Base-by-base conservation (phyloP, 257 asterid species). In the Solanum peruvianum region DNA sequence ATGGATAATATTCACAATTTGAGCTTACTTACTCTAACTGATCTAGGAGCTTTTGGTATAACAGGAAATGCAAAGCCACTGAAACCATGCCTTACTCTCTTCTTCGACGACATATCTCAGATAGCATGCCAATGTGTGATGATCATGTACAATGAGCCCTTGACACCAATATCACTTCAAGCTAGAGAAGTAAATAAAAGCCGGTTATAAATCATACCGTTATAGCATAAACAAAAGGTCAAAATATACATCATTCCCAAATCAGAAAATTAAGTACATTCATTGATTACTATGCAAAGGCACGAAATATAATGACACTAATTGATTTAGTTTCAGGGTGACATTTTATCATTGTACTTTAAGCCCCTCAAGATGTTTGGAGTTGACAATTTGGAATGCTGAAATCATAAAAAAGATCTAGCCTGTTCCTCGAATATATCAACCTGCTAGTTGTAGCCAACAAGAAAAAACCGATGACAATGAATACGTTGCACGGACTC, bases 41-140 rank as follows among this genome's bases (percentile, higher is more conserved):
- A 93, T 92, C 98, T 90, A 70, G 98, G 98, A 89, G 95, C 98
- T 87, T 91, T 92, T 76, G 98, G 98, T 73, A 94, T 82, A 89
- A 88, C 58, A 29, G 95, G 93, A 85, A 91, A 85, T 86, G 88
- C 90, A 86, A 77, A 88, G 87, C 93, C 94, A 87, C 87, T 84
- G 85, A 91, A 86, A 45, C 91, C 93, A 86, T 64, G 88, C 86
- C 91, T 93, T 90, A 87, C 89, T 90, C 90, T 93, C 90, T 92
- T 92, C 89, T 90, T 92, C 47, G 93, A 89, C 90, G 91, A 96
- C 96, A 95, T 95, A 89, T 82, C 93, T 87, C 87, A 88, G 88
- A 89, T 88, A 91, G 93, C 94, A 92, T 93, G 86, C 93, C 94
- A 92, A 88, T 88, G 76, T 84, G 72, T 39, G 83, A 87, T 82